Percentiles rank a stretch among this genome's conserved stretches.
Conservation (phyloP, 768 basidiomycete genomes). For the Auricularia auricula-judae region DNA sequence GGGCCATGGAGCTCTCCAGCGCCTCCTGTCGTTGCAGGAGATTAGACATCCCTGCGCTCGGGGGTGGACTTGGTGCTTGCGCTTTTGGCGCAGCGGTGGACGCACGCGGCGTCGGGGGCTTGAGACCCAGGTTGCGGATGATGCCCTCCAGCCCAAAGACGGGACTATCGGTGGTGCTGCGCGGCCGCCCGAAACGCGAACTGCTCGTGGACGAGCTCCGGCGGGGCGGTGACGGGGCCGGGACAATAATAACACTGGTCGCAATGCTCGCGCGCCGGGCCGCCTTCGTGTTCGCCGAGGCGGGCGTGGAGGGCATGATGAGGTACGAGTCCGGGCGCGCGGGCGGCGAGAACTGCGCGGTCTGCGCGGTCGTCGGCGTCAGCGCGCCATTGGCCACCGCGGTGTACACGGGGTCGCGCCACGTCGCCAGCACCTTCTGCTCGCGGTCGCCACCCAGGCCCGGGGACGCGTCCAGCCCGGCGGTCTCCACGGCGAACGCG, state of each 20-base stretch:
- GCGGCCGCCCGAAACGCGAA: neutral
- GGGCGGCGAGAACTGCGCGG: neutral
- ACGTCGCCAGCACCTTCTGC: neutral
- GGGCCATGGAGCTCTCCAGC: neutral
- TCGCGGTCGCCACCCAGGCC: neutral
- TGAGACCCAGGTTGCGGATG: neutral
- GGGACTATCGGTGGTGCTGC: neutral
- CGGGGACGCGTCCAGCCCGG: neutral
- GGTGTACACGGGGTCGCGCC: neutral
- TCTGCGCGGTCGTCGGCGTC: neutral
- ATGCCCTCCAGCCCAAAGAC: neutral
- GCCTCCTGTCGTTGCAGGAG: neutral
- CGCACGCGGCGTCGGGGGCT: neutral
- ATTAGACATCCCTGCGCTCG: neutral
- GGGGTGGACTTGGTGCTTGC: neutral
- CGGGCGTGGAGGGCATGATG: neutral
- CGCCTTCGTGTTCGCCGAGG: neutral
- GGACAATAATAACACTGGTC: neutral
- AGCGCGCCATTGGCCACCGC: neutral
- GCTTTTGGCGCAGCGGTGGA: neutral
- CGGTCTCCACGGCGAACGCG: neutral
- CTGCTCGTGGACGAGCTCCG: neutral
- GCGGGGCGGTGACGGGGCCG: neutral
- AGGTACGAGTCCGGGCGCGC: neutral
- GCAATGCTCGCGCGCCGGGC: neutral